A percentile compares a stretch with the other conserved stretches of the same genome.
These are phyloP conservation scores for Aurifilum marmelostoma DNA, from an alignment of 2,329 filamentous ascomycete genomes.

Conservation along the genomic window DNA sequence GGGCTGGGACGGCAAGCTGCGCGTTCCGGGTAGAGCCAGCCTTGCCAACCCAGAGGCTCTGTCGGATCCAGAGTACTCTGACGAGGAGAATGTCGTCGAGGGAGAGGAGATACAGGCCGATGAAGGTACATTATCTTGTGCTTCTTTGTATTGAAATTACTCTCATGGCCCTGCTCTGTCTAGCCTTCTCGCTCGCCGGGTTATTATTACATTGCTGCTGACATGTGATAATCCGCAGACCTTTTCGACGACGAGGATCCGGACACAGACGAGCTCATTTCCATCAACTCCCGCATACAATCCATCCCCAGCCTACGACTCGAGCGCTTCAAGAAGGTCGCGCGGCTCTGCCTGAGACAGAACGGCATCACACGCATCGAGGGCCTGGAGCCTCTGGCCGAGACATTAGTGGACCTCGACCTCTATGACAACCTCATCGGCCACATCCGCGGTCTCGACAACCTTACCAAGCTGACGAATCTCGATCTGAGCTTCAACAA, in stretches of 20 bases:
- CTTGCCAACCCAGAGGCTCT: slow-evolving; percentile 80
- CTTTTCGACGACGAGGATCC: slow-evolving; percentile 63
- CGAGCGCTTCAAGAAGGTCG: slow-evolving; percentile 77
- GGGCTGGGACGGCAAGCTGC: slow-evolving; percentile 84
- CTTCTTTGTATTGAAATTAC: neutral
- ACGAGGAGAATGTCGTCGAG: slow-evolving; percentile 66
- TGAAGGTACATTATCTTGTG: slow-evolving; percentile 61
- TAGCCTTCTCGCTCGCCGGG: neutral
- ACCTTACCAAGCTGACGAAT: slow-evolving; percentile 72
- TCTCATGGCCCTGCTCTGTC: no score
- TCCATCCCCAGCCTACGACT: slow-evolving; percentile 80
- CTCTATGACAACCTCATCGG: slow-evolving; percentile 95
- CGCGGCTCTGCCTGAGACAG: slow-evolving; percentile 86
- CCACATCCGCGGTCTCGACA: slow-evolving; percentile 82
- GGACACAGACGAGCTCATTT: slow-evolving; percentile 77
- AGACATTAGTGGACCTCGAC: slow-evolving; percentile 80
- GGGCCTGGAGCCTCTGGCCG: slow-evolving; percentile 67
- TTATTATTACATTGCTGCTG: neutral
- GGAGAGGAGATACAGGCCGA: slow-evolving; percentile 80
- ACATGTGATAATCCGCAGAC: slow-evolving; percentile 45
- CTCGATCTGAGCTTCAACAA: slow-evolving; percentile 98
- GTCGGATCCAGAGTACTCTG: slow-evolving; percentile 84
- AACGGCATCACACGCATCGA: slow-evolving; percentile 84
- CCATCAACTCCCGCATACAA: slow-evolving; percentile 82
- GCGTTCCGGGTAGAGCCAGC: slow-evolving; percentile 70